These are phyloP conservation scores for Collybiopsis luxurians DNA, from an alignment of 768 basidiomycete genomes.

Conservation along the genomic window DNA sequence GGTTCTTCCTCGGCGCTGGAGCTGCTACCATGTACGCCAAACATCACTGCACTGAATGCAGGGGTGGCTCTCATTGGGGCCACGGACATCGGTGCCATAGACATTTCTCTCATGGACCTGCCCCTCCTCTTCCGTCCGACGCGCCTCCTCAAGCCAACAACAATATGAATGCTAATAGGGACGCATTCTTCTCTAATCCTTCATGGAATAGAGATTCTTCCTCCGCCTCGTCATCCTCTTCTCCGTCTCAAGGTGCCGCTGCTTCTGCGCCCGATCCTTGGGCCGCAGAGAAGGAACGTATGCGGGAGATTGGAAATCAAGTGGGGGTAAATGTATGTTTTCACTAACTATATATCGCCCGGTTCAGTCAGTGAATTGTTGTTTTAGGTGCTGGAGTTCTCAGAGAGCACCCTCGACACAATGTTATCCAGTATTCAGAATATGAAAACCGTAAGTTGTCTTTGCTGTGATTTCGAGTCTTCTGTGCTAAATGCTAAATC, in stretches of 20 bases:
- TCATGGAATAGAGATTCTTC: background rate
- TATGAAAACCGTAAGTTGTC: background rate
- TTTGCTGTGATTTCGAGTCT: background rate
- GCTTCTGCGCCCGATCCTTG: background rate
- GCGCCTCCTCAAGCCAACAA: background rate
- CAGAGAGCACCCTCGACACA: slow-evolving; percentile 2
- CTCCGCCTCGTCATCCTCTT: background rate
- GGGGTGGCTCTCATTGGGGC: background rate
- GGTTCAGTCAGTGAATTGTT: background rate
- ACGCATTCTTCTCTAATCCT: background rate
- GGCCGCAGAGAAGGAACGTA: background rate
- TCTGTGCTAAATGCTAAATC: background rate
- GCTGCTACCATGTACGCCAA: slow-evolving; percentile 1
- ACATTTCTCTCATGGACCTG: background rate
- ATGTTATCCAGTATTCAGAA: background rate
- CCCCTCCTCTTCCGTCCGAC: background rate
- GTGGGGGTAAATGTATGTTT: slow-evolving; percentile 1
- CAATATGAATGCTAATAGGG: background rate
- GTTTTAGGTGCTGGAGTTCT: background rate
- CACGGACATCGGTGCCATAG: background rate
- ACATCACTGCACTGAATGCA: background rate
- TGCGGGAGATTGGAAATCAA: background rate
- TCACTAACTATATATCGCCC: background rate
- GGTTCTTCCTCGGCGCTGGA: background rate
- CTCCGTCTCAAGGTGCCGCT: background rate